Evolutionary conservation across 225 moss, liverwort and hornwort species (phyloP).

Genomic region (Bryoerythrophyllum caledonicum): DNA sequence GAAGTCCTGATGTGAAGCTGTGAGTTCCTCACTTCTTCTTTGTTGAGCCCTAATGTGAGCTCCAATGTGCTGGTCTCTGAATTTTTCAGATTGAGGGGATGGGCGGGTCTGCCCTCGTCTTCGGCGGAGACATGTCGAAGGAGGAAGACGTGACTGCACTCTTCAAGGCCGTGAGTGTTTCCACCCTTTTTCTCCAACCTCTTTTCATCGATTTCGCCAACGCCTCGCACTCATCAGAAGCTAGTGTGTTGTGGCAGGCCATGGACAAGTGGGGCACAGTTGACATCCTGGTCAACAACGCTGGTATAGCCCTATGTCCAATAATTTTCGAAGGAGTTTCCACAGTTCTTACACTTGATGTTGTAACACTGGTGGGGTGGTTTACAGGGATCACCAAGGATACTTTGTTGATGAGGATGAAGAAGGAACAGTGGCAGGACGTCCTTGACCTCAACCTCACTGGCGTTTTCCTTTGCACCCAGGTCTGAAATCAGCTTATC

Average conservation of each 20-base stretch:
- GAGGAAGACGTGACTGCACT: conserved; percentile 78
- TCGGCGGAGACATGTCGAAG: conserved; percentile 86
- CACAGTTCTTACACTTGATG: not conserved
- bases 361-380: conserved; percentile 10
- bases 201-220: too few relatives aligned
- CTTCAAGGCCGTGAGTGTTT: conserved; percentile 67
- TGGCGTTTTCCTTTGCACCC: conserved; percentile 95
- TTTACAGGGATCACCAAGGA: conserved; percentile 80
- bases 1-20: too few relatives aligned
- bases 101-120: conserved; percentile 85
- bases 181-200: not conserved
- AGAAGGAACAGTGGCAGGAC: conserved; percentile 94
- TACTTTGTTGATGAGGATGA: conserved; percentile 94
- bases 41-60: too few relatives aligned
- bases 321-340: not conserved
- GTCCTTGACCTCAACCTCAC: conserved; percentile 93
- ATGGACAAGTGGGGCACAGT: conserved; percentile 93
- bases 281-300: conserved; percentile 91
- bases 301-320: conserved; percentile 46
- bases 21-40: too few relatives aligned
- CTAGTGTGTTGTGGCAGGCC: conserved; percentile 52
- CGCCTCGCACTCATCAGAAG: conserved; percentile 25
- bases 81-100: conserved; percentile 66
- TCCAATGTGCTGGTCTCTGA: too few relatives aligned
- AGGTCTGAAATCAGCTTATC: conserved; percentile 45